Base-by-base conservation (phyloP, 2,329 filamentous ascomycete species). In the Exophiala dermatitidis region DNA sequence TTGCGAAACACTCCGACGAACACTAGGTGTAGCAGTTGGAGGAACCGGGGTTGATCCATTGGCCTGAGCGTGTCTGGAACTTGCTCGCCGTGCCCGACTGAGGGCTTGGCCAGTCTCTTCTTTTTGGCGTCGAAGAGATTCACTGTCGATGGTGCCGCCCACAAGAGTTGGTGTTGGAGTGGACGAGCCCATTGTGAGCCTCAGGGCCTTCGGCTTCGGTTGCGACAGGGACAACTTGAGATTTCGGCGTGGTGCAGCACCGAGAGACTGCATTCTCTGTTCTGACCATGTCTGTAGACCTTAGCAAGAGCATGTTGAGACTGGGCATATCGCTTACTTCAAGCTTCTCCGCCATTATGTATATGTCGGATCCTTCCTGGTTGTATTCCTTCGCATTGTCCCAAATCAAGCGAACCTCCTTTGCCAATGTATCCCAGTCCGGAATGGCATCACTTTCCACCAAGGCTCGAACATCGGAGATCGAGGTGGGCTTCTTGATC, bases 301-400 rank as follows among this genome's bases (percentile, higher is more conserved):
- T 46, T 42, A 38, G 43, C 26, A 30, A 52, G 28, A 30, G 30
- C 32, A 32, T 4, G 32, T 26, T 8, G 43, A 46, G 63, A 53
- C 44, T n/a, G 46, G 41, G 12, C 48, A 33, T 36, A 7, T 9
- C 10, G 62, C 69, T 48, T 72, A 88, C 88, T 80, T 94, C 84
- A 4, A 96, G 79, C 55, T 93, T 83, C 46, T 83, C 80, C 0
- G 89, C 88, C 56, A 93, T 75, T 26, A 80, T 76, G 59, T 84
- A 88, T 48, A 95, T 90, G 10, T 89, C 85, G 64, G 90, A 95
- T 3, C 85, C 87, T 65, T 95, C 90, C 68, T 95, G 88, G 62
- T 96, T 96, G 74, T 91, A 96, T 54, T 85, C 85, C 64, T 83
- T 86, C 0, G 90, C 89, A 68, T 96, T 96, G 46, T 78, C 79